These are phyloP conservation scores for Geopyxis carbonaria DNA, from an alignment of 495 filamentous ascomycete species.

Conservation along the genomic window DNA sequence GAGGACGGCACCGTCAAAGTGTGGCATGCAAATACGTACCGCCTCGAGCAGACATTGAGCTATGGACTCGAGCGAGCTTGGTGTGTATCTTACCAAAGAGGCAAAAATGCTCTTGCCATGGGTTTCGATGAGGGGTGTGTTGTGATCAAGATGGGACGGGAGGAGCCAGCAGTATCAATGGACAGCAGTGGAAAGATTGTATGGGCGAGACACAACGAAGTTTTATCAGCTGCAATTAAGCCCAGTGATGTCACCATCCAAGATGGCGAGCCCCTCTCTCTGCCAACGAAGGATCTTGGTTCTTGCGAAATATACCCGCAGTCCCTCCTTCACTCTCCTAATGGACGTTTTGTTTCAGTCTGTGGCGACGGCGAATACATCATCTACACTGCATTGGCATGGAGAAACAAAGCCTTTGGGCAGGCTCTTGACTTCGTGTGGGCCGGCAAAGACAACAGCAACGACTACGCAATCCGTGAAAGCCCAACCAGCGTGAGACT, in stretches of 20 bases:
- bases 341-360: slow-evolving; percentile 90
- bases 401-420: slow-evolving; percentile 95
- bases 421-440: slow-evolving; percentile 91
- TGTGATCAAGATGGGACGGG: slow-evolving; percentile 90
- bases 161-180: slow-evolving; percentile 97
- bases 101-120: slow-evolving; percentile 82
- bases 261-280: slow-evolving; percentile 67
- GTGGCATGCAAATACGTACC: slow-evolving; percentile 96
- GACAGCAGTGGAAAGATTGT: slow-evolving; percentile 87
- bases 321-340: slow-evolving; percentile 83
- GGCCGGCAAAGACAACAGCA: slow-evolving; percentile 95
- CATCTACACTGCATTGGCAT: slow-evolving; percentile 92
- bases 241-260: slow-evolving; percentile 64
- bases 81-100: slow-evolving; percentile 90
- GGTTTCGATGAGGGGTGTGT: slow-evolving; percentile 97
- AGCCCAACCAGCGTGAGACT: slow-evolving; percentile 85
- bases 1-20: slow-evolving; percentile 97
- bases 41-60: slow-evolving; percentile 84
- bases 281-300: slow-evolving; percentile 86
- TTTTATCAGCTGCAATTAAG: slow-evolving; percentile 88
- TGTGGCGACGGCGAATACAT: slow-evolving; percentile 98
- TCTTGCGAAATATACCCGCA: slow-evolving; percentile 95
- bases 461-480: slow-evolving; percentile 94
- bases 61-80: slow-evolving; percentile 92
- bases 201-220: slow-evolving; percentile 86